Base-by-base conservation (phyloP, 176 grass and related monocot genomes). In the Oryza australiensis region DNA sequence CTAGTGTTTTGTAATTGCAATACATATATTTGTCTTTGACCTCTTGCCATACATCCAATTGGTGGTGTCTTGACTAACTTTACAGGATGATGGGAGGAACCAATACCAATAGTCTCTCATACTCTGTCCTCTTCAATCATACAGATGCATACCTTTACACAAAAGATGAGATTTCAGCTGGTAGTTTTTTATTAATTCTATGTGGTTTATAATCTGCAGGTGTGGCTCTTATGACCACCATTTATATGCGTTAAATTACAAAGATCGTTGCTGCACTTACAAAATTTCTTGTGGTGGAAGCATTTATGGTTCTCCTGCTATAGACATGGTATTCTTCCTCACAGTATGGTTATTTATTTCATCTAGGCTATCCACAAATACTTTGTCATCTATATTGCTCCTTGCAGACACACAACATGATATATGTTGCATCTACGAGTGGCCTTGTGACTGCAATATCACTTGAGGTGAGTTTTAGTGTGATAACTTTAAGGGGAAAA, bases 201-300 rank as follows among this genome's bases (percentile, higher is more conserved):
- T 67, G 23, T 72, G 57, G 16, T 75, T 18, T 45, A 23, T 66
- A 57, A 53, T 71, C 46, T 70, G 40, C 84, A 98, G 95, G 95
- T 98, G 95, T 84, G 92, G 95, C 66, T 98, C 95, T 9, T 91
- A 98, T 53, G 95, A 98, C 40, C 86, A 94, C 81, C 73, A 83
- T 85, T 73, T 98, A 38, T 98, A 94, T 68, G 95, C 95, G 20
- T 86, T 98, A 64, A 90, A 93, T 87, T 94, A 91, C 75, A 89
- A 94, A 83, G 81, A 93, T 37, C 81, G 38, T 78, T 78, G 78
- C 62, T 98, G 90, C 14, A 10, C 80, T 69, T 94, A 93, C 64
- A 93, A 89, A 94, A 42, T 94, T 80, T 91, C 79, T 72, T 98
- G 95, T 86, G 95, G 95, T 79, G 95, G 95, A 79, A 98, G 95